Conservation (phyloP, 31 red algal species). For the Porphyra umbilicalis region DNA sequence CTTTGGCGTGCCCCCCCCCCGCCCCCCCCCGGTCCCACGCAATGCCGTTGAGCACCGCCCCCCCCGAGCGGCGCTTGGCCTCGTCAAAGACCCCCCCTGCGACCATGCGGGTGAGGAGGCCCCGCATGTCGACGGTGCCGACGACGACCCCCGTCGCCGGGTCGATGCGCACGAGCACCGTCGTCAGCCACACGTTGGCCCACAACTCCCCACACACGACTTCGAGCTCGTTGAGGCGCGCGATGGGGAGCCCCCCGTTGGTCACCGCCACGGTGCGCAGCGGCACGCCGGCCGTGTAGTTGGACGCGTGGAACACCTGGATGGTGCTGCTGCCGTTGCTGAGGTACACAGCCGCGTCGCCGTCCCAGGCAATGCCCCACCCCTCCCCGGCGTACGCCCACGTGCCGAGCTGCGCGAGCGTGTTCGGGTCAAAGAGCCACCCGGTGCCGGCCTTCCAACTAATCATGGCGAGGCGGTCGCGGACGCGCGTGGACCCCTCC, state of each 20-base stretch:
- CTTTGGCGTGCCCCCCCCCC: background rate
- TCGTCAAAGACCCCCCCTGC: conserved; percentile 6
- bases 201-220: conserved; percentile 63
- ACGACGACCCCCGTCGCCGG: conserved; percentile 38
- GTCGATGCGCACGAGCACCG: conserved; percentile 49
- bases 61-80: background rate
- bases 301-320: conserved; percentile 27
- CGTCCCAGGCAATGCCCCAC: conserved; percentile 64
- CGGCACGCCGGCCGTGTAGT: conserved; percentile 19
- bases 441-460: conserved; percentile 43
- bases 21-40: conserved; percentile 31
- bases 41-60: conserved; percentile 64
- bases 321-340: conserved; percentile 59
- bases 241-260: conserved; percentile 10
- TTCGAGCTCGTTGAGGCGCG: conserved; percentile 61
- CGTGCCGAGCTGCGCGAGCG: conserved; percentile 25
- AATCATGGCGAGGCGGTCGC: conserved; percentile 44
- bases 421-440: conserved; percentile 43
- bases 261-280: conserved; percentile 33
- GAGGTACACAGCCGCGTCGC: conserved; percentile 49
- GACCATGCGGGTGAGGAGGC: background rate
- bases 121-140: conserved; percentile 15
- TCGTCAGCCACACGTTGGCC: conserved; percentile 60
- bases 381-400: conserved; percentile 69
- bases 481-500: conserved; percentile 51